phyloP scores from a whole-genome alignment of 495 filamentous ascomycete species.

The Parachaetomium inaequale region DNA sequence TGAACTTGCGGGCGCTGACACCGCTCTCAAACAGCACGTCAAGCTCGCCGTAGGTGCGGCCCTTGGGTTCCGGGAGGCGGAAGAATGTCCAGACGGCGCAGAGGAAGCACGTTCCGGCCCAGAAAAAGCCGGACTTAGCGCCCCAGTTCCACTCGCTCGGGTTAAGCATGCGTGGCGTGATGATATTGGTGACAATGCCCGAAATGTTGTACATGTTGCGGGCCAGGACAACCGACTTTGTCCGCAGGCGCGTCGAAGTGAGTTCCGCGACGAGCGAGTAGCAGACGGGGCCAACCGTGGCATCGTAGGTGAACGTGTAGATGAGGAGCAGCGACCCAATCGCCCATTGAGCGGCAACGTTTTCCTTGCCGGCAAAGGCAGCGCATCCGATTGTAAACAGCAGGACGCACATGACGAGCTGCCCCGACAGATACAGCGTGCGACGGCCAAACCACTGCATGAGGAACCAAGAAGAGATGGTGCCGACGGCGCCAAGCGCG shows the following conservation, averaged over 20 bases:
- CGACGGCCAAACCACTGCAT: slow-evolving; percentile 50
- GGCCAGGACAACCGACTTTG: slow-evolving; percentile 54
- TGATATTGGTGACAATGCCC: slow-evolving; percentile 42
- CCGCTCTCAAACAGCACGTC: slow-evolving; percentile 55
- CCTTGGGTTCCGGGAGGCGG: slow-evolving; percentile 43
- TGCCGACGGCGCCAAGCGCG: slow-evolving; percentile 51
- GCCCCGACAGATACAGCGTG: slow-evolving; percentile 51
- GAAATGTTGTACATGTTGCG: slow-evolving; percentile 55
- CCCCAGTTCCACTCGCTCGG: slow-evolving; percentile 53
- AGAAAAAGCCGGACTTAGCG: slow-evolving; percentile 52
- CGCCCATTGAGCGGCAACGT: slow-evolving; percentile 36
- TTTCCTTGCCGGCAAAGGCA: slow-evolving; percentile 23
- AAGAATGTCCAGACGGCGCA: slow-evolving; percentile 43
- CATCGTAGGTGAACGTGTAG: slow-evolving; percentile 50
- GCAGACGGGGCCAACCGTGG: slow-evolving; percentile 58
- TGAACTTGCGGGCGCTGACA: slow-evolving; percentile 48
- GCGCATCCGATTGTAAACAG: slow-evolving; percentile 35
- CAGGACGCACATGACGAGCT: slow-evolving; percentile 39
- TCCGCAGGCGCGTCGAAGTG: slow-evolving; percentile 50
- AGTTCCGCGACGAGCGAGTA: slow-evolving; percentile 60
- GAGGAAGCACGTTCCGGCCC: slow-evolving; percentile 49
- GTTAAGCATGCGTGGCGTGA: slow-evolving; percentile 49
- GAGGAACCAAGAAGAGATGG: slow-evolving; percentile 50
- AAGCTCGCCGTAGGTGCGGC: slow-evolving; percentile 52
- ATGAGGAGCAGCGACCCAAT: slow-evolving; percentile 52